These are phyloP conservation scores for Silene noctiflora DNA, from an alignment of 179 eudicot genomes.

Conservation along the genomic window DNA sequence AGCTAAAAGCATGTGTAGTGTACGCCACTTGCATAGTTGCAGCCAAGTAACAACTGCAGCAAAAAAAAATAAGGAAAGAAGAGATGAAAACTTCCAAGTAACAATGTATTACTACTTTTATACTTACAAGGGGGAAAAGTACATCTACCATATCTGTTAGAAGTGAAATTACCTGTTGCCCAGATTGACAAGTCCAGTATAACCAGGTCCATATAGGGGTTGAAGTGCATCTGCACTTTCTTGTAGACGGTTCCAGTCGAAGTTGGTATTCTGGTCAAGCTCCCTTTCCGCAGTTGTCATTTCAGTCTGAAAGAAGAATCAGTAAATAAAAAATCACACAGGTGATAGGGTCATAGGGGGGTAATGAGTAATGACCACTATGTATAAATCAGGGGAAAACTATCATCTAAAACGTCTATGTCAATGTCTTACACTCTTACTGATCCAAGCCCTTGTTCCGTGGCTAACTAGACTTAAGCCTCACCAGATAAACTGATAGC, in stretches of 20 bases:
- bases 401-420: background rate
- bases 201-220: slow-evolving; percentile 91
- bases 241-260: slow-evolving; percentile 96
- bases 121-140: background rate
- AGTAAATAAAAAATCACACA: background rate
- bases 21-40: slow-evolving; percentile 96
- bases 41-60: slow-evolving; percentile 88
- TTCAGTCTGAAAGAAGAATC: slow-evolving; percentile 59
- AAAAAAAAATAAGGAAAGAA: slow-evolving; percentile 14
- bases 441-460: background rate
- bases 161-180: slow-evolving; percentile 70
- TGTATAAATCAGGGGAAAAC: background rate
- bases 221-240: slow-evolving; percentile 86
- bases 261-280: slow-evolving; percentile 93
- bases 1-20: slow-evolving; percentile 62
- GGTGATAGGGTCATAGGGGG: background rate
- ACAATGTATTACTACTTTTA: background rate
- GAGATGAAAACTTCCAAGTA: background rate
- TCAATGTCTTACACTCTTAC: background rate
- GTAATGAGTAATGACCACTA: background rate
- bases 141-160: background rate
- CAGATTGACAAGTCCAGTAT: slow-evolving; percentile 91
- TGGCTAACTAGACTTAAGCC: background rate
- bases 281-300: slow-evolving; percentile 99
- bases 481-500: background rate